Evolutionary conservation across 2,329 filamentous ascomycete species (phyloP).

Genomic region (Claviceps fusiformis): DNA sequence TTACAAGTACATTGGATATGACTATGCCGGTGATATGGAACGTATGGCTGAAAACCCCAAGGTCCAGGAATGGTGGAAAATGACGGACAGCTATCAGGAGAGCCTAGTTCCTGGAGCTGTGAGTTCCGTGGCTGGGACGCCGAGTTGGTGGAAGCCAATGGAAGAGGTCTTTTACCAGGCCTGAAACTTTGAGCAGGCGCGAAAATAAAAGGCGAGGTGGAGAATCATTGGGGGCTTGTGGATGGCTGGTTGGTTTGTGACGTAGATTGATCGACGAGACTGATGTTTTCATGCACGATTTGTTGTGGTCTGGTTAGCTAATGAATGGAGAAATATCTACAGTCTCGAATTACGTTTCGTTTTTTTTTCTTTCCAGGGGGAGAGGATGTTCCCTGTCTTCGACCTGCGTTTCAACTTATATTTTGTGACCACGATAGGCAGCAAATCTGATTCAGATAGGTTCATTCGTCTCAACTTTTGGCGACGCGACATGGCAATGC

Average conservation of each 20-base stretch:
- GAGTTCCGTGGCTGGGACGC: slow-evolving; percentile 43
- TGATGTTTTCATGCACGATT: neutral
- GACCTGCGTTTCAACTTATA: too few species aligned
- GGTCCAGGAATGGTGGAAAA: slow-evolving; percentile 66
- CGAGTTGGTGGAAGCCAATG: slow-evolving; percentile 55
- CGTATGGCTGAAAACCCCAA: slow-evolving; percentile 59
- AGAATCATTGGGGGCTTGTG: too few species aligned
- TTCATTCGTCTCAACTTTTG: too few species aligned
- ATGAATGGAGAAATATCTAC: neutral
- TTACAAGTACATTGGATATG: slow-evolving; percentile 66
- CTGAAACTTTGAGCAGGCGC: slow-evolving; percentile 17
- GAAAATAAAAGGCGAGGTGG: neutral
- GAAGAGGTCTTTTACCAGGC: slow-evolving; percentile 56
- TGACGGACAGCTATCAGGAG: slow-evolving; percentile 68
- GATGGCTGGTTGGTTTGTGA: neutral
- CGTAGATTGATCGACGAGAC: neutral
- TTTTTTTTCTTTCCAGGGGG: neutral
- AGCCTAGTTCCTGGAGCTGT: slow-evolving; percentile 45
- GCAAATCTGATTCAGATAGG: too few species aligned
- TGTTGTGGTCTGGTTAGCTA: neutral
- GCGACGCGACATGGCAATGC: too few species aligned
- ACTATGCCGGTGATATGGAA: slow-evolving; percentile 63
- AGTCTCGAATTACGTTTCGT: neutral
- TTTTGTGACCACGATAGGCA: too few species aligned
- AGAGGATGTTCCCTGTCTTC: neutral